Percentiles rank a stretch among this genome's conserved stretches.
These are phyloP conservation scores for Physocladia obscura DNA, from an alignment of 192 early-diverging fungal species.

Conservation along the genomic window DNA sequence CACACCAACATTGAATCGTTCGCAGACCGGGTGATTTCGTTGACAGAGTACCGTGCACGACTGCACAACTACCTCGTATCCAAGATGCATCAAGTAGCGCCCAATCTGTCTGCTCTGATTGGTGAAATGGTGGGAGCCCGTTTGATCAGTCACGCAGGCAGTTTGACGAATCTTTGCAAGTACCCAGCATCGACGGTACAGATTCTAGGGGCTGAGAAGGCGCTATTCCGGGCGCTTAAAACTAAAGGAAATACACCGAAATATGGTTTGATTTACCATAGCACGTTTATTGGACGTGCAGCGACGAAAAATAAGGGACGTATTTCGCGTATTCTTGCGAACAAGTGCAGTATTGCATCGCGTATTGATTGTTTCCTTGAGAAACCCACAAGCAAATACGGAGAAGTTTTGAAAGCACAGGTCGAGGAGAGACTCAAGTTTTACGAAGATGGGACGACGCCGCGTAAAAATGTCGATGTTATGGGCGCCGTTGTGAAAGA, in stretches of 20 bases:
- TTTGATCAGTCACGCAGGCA: constrained; percentile 95
- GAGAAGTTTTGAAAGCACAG: constrained; percentile 88
- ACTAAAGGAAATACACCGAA: constrained; percentile 98
- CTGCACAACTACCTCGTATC: constrained; percentile 87
- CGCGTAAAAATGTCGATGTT: constrained; percentile 88
- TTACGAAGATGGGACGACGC: constrained; percentile 85
- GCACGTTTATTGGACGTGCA: constrained; percentile 95
- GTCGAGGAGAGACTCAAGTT: constrained; percentile 95
- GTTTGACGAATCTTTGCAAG: constrained; percentile 95
- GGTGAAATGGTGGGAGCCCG: constrained; percentile 98
- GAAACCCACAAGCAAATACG: constrained; percentile 83
- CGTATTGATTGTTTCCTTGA: constrained; percentile 95
- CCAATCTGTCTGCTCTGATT: constrained; percentile 94
- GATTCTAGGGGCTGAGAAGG: constrained; percentile 99
- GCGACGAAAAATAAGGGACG: constrained; percentile 97
- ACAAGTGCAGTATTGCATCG: constrained; percentile 96
- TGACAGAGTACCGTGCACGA: constrained; percentile 91
- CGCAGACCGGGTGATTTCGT: constrained; percentile 84
- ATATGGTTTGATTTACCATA: constrained; percentile 98
- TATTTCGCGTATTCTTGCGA: constrained; percentile 96
- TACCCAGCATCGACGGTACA: constrained; percentile 98
- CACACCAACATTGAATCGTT: constrained; percentile 94
- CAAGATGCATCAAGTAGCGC: constrained; percentile 96
- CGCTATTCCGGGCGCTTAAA: constrained; percentile 97
- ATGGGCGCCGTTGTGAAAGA: constrained; percentile 75